These are phyloP conservation scores for Arachis stenosperma DNA, from an alignment of 306 rosid genomes.

Conservation along the genomic window DNA sequence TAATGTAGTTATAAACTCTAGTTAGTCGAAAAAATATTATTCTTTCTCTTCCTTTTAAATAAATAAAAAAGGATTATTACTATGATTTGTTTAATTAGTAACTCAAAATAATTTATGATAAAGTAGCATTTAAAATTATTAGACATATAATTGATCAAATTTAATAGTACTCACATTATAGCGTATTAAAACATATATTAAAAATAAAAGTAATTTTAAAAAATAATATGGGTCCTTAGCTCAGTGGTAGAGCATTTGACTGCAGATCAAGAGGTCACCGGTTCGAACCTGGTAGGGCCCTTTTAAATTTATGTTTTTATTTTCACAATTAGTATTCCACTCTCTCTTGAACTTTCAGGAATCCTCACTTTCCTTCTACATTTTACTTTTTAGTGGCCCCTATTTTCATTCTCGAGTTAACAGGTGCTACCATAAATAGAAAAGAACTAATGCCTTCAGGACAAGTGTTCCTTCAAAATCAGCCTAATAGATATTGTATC, in stretches of 20 bases:
- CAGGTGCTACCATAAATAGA: too few relatives aligned
- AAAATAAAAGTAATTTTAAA: too few relatives aligned
- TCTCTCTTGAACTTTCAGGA: too few relatives aligned
- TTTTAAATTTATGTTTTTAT: neutral
- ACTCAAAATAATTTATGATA: neutral
- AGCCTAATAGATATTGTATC: too few relatives aligned
- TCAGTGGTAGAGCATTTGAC: constrained; percentile 74
- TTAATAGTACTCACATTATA: neutral
- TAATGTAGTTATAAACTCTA: neutral
- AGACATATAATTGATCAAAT: neutral
- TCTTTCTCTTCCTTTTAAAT: neutral
- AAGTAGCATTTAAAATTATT: neutral
- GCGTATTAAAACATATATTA: neutral
- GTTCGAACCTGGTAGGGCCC: constrained; percentile 61
- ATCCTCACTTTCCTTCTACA: too few relatives aligned
- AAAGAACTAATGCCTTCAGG: too few relatives aligned
- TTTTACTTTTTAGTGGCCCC: too few relatives aligned
- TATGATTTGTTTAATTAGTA: neutral
- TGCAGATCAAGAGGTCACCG: constrained; percentile 65
- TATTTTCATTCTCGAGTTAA: too few relatives aligned
- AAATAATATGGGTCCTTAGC: constrained; percentile 37
- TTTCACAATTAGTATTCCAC: too few relatives aligned
- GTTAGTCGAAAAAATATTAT: neutral
- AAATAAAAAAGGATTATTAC: neutral
- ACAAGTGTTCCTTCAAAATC: too few relatives aligned